Evolutionary conservation across 306 rosid genomes (phyloP), one percentile per base, ranked within the genome.

Genomic region (Phaseolus lunatus): DNA sequence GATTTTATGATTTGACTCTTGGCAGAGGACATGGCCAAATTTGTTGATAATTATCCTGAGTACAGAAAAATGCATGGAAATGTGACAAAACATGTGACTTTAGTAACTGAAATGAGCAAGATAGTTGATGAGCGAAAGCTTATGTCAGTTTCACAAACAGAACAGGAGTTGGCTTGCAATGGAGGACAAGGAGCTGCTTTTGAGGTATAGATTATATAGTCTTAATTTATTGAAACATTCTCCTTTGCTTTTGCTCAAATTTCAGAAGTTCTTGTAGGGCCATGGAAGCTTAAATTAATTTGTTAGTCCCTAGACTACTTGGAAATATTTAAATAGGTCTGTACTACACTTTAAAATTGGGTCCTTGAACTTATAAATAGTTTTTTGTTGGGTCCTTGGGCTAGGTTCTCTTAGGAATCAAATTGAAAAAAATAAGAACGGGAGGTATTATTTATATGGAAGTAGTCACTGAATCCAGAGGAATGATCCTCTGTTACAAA

Each of bases 181-280:
- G 99, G 96, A 70, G 97, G 98, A 77, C 97, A 95, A 80, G 91
- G 86, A 80, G 96, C 97, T 81, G 97, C 97, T 85, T 91, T 95
- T 87, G 99, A 95, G 99, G 99, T 95, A 73, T 81, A 47, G 29
- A 11, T 16, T 72, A 2, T 27, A 15, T 59, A 20, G 26, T 57
- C 78, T 72, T 63, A n/a, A 24, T 52, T 31, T 56, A 45, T 76
- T 50, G 15, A 13, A 43, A 72, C 37, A 37, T 54, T 48, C 27
- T 66, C 80, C 35, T 41, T 44, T 64, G 65, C 44, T 49, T 62
- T 27, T 80, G 66, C 56, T 73, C 39, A 26, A 77, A 54, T 57
- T 7, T 63, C 33, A 47, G 12, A 58, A 48, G 73, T 83, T 76
- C 48, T 49, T 56, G 22, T 70, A 47, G 44, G 80, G 50, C 26